Conservation (phyloP, 495 filamentous ascomycete species). For the Hamigera avellanea region DNA sequence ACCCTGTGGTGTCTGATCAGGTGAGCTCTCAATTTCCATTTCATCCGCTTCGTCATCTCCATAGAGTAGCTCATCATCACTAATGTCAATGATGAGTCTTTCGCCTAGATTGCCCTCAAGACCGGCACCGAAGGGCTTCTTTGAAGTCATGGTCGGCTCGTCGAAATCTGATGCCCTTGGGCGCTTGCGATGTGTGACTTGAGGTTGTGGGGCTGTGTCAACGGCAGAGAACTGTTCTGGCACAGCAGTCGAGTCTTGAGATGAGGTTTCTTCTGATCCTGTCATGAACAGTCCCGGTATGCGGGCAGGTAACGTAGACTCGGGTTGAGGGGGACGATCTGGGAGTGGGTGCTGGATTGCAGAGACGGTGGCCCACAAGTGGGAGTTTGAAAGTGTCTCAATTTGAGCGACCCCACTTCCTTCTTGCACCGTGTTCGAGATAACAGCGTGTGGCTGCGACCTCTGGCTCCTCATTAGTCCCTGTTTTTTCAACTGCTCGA, state of each 20-base stretch:
- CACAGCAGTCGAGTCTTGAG: slow-evolving; percentile 3
- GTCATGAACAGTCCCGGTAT: slow-evolving; percentile 47
- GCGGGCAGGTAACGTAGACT: slow-evolving; percentile 12
- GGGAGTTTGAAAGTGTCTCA: background rate
- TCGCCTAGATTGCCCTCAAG: slow-evolving; percentile 9
- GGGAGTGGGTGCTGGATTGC: slow-evolving; percentile 30
- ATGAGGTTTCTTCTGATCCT: slow-evolving; percentile 6
- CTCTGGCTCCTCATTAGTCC: slow-evolving; percentile 22
- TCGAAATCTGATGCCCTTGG: slow-evolving; percentile 80
- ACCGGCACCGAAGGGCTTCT: slow-evolving; percentile 47
- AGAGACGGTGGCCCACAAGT: background rate
- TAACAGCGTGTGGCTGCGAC: slow-evolving; percentile 6
- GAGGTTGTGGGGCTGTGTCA: slow-evolving; percentile 17
- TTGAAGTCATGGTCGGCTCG: slow-evolving; percentile 37
- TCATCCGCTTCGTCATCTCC: slow-evolving; percentile 26
- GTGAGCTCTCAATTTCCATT: slow-evolving; percentile 22
- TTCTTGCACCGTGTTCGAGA: slow-evolving; percentile 2
- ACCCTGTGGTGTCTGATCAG: slow-evolving; percentile 4
- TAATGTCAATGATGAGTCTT: slow-evolving; percentile 63
- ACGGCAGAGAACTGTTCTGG: slow-evolving; percentile 5
- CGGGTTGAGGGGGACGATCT: slow-evolving; percentile 28
- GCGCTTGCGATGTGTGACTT: slow-evolving; percentile 51
- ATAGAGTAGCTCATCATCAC: slow-evolving; percentile 46
- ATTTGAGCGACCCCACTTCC: slow-evolving; percentile 1
- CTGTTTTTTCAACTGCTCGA: slow-evolving; percentile 38